Base-by-base conservation (phyloP, 176 grass and related monocot genomes). In the Tillandsia leiboldiana region DNA sequence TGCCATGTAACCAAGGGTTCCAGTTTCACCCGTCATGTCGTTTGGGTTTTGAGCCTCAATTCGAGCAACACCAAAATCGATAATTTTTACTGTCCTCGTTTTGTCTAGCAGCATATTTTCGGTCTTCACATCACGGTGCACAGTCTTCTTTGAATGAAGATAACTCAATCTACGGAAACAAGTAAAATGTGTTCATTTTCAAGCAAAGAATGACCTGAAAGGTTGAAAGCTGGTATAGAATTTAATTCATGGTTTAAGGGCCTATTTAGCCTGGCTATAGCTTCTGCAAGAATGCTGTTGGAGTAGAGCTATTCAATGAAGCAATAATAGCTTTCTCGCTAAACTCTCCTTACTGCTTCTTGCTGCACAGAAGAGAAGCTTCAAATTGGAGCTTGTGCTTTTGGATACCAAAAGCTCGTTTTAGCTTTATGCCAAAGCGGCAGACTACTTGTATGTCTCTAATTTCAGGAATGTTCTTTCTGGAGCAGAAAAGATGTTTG, bases 1-100 rank as follows among this genome's bases (percentile, higher is more conserved):
- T 78, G 90, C 95, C 95, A 99, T 99, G 75, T 99, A 99, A 84
- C 95, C 95, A 67, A 99, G 90, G 48, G 95, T 99, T 80, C 95
- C 95, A 10, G 95, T 99, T 90, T 99, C 95, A 22, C 95, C 95
- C 0, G 95, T 99, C 95, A 99, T 99, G 48, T 99, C 94, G 79
- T 88, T 82, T 75, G 90, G 94, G 83, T 99, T 99, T 86, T 84
- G 87, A 80, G 94, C 94, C 77, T 99, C 94, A 67, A 99, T 79
- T 76, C 94, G 84, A 79, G 94, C 94, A 85, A 99, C 94, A 64
- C 94, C 94, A 80, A 99, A 99, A 83, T 99, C 94, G 61, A 89
- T 90, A 54, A 99, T 99, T 83, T 99, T 99, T 51, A 94, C 75
- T 18, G 79, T 99, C 82, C 90, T 93, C 2, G 90, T 84, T 82